A percentile compares a stretch with the other conserved stretches of the same genome.
Conservation (phyloP, 768 basidiomycete species). For the Xanthoconium stramineum region DNA sequence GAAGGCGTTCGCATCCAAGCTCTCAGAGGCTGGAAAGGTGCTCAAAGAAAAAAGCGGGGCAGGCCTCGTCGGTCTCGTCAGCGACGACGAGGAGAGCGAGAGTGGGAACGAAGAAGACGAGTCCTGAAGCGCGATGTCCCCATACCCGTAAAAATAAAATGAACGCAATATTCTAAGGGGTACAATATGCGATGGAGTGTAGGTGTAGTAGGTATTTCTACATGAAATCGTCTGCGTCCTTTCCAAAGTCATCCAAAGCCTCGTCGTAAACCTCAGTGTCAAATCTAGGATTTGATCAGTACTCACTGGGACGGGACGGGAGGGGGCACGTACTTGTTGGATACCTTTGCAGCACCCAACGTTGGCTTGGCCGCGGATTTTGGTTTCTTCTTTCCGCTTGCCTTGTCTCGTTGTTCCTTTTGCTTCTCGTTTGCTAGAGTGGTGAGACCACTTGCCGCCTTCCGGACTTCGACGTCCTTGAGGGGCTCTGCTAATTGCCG, state of each 20-base stretch:
- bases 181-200: slow-evolving; percentile 7
- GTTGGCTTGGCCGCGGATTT: slow-evolving; percentile 69
- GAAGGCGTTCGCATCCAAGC: slow-evolving; percentile 77
- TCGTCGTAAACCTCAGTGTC: slow-evolving; percentile 86
- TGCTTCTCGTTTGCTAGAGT: slow-evolving; percentile 95
- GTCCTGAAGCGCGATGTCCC: slow-evolving; percentile 3
- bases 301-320: background rate
- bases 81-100: slow-evolving; percentile 68
- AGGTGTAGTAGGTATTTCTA: slow-evolving; percentile 41
- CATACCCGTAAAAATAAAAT: slow-evolving; percentile 1
- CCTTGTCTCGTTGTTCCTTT: slow-evolving; percentile 81
- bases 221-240: slow-evolving; percentile 84
- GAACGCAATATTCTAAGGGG: background rate
- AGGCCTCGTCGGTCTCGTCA: slow-evolving; percentile 66
- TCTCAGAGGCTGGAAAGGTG: slow-evolving; percentile 66
- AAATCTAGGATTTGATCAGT: slow-evolving; percentile 43
- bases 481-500: slow-evolving; percentile 73
- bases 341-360: slow-evolving; percentile 67
- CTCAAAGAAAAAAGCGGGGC: slow-evolving; percentile 63
- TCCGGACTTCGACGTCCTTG: slow-evolving; percentile 88
- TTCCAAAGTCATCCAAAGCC: slow-evolving; percentile 84
- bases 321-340: slow-evolving; percentile 48
- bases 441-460: slow-evolving; percentile 79
- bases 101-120: slow-evolving; percentile 41
- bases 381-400: slow-evolving; percentile 86